Evolutionary conservation across 805 yeast genomes (phyloP), one percentile per base, ranked within the genome.

Genomic region (Ogataea paraovalis): DNA sequence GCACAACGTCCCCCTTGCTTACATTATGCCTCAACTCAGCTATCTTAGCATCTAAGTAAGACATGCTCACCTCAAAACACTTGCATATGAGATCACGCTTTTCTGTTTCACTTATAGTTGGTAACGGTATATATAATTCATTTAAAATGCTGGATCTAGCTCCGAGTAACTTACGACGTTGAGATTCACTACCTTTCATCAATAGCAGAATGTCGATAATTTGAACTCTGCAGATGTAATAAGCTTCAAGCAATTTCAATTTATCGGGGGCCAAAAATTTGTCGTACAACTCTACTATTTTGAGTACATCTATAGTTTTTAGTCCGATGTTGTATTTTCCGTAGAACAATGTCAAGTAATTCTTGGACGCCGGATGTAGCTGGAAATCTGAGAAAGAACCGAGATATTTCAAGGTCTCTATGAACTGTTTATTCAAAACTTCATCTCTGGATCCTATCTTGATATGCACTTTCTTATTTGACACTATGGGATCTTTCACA

Each of bases 391-490:
- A 46, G 44, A 56, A 54, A 9, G 52, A 39, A 9, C 54, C 48
- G 6, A 57, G 22, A n/a, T 46, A 48, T 20, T 41, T 51, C 14
- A 58, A 30, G 12, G 47, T 39, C 19, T 53, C 56, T 16, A 50
- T 34, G 21, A 61, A 50, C 43, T 59, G 57, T 42, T 57, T 55
- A 18, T 58, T 56, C 18, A 62, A 40, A 13, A 53, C 52, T 36
- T 56, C 62, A 32, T 54, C 49, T 30, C 60, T 36, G 41, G 48
- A 56, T 22, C 60, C 60, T n/a, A 60, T 43, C n/a, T 52, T 50
- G 28, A 58, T 30, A 41, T 56, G 62, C 7, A 55, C 45, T 34
- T 52, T 59, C 36, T 51, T 55, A 32, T 44, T 42, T 19, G 50
- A 44, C 13, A 53, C 43, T 25, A 50, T 50, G 14, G 66, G 64